A percentile compares a stretch with the other conserved stretches of the same genome.
Conservation (phyloP, 441 rosid genomes). For the Populus trichocarpa region DNA sequence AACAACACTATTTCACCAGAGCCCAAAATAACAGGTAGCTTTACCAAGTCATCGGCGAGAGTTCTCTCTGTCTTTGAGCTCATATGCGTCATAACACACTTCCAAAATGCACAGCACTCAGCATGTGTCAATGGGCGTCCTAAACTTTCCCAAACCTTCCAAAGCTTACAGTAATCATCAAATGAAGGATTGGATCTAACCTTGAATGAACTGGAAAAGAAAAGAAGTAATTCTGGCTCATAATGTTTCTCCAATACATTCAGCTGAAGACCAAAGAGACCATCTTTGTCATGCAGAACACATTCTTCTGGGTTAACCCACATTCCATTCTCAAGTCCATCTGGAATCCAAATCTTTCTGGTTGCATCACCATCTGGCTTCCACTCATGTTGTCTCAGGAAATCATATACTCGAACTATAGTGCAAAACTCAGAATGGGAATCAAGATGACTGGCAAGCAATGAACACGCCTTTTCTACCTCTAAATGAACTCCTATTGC, state of each 20-base stretch:
- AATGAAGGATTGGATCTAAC: too few species aligned
- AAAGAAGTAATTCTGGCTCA: too few species aligned
- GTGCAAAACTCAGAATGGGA: conserved; percentile 33
- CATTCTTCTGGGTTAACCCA: too few species aligned
- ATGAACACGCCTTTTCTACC: conserved; percentile 24
- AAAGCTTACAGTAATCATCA: too few species aligned
- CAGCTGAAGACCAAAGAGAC: too few species aligned
- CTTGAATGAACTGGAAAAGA: too few species aligned
- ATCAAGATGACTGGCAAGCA: conserved; percentile 38
- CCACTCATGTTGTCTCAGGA: conserved; percentile 37
- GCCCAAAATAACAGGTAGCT: conserved; percentile 46
- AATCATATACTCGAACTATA: conserved; percentile 46
- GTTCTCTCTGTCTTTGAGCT: conserved; percentile 16
- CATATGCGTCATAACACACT: conserved; percentile 23
- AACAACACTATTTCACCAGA: conserved; percentile 35
- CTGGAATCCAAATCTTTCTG: too few species aligned
- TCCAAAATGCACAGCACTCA: conserved; percentile 41
- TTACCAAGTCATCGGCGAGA: conserved; percentile 36
- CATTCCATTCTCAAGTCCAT: too few species aligned
- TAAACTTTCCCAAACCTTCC: too few species aligned
- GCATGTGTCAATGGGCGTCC: too few species aligned
- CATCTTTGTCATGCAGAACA: too few species aligned
- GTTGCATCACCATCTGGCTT: not conserved
- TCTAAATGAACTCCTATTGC: conserved; percentile 47
- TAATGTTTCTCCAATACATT: too few species aligned